phyloP scores from a whole-genome alignment of 441 rosid genomes.

The Croton setiger region DNA sequence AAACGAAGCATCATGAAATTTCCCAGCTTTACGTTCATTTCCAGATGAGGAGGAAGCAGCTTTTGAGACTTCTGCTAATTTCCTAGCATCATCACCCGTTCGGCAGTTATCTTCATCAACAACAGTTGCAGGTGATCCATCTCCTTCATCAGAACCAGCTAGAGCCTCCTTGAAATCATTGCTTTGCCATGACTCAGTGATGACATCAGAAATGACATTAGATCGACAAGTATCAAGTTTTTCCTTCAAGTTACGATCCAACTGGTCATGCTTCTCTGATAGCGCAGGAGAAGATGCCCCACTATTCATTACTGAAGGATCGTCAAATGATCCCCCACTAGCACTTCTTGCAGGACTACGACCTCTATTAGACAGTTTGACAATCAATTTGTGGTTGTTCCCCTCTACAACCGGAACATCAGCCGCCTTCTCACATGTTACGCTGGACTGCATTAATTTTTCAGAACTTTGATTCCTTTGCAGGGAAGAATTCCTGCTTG shows the following conservation, averaged over 20 bases:
- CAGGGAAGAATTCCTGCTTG: constrained; percentile 44
- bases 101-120: constrained; percentile 40
- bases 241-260: constrained; percentile 50
- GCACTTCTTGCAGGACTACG: constrained; percentile 72
- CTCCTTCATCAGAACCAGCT: constrained; percentile 49
- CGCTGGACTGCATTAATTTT: constrained; percentile 46
- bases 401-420: constrained; percentile 56
- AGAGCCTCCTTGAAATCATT: constrained; percentile 56
- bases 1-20: constrained; percentile 55
- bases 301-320: constrained; percentile 50
- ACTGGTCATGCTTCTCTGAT: constrained; percentile 61
- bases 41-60: constrained; percentile 43
- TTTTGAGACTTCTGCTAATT: constrained; percentile 41
- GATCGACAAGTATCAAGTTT: constrained; percentile 40
- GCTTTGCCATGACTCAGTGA: constrained; percentile 58
- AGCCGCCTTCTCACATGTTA: constrained; percentile 46
- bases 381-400: constrained; percentile 59
- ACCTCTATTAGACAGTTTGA: constrained; percentile 69
- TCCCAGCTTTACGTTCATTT: constrained; percentile 44
- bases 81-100: constrained; percentile 41
- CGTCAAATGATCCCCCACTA: constrained; percentile 71
- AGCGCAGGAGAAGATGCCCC: constrained; percentile 61
- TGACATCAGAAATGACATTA: constrained; percentile 39
- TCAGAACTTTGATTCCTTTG: constrained; percentile 53
- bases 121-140: constrained; percentile 46